Evolutionary conservation across 2,329 filamentous ascomycete species (phyloP).

Genomic region (Ploettnerulaceae sp.): DNA sequence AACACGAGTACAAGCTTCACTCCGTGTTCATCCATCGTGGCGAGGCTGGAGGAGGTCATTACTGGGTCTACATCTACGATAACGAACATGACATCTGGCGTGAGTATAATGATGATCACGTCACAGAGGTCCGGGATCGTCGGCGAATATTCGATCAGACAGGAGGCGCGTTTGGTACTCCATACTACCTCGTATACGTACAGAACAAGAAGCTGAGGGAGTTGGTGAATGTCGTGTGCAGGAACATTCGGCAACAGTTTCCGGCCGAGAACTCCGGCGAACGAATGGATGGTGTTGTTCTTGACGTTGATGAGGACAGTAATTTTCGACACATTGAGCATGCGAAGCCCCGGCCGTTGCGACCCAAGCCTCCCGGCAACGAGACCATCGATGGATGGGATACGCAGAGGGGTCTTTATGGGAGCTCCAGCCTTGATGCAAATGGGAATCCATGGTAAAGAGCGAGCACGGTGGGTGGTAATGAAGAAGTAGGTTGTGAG

Average conservation of each 20-base stretch:
- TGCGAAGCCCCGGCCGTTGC: conserved; percentile 21
- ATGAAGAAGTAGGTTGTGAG: too few relatives aligned
- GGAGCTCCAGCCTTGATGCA: too few relatives aligned
- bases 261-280: conserved; percentile 11
- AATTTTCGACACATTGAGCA: conserved; percentile 22
- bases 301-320: background rate
- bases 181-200: conserved; percentile 83
- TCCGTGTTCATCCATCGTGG: conserved; percentile 91
- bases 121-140: conserved; percentile 62
- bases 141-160: conserved; percentile 65
- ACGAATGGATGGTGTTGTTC: conserved; percentile 5
- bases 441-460: too few relatives aligned
- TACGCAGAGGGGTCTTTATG: background rate
- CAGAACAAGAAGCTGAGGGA: conserved; percentile 58
- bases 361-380: conserved; percentile 21
- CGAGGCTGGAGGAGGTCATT: conserved; percentile 70
- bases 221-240: conserved; percentile 52
- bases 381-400: conserved; percentile 1
- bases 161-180: conserved; percentile 62
- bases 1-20: conserved; percentile 75
- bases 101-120: conserved; percentile 86
- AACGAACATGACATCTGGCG: conserved; percentile 65
- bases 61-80: conserved; percentile 81
- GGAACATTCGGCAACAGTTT: conserved; percentile 34
- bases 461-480: too few relatives aligned